Percentiles rank a stretch among this genome's conserved stretches.
phyloP scores from a whole-genome alignment of 257 asterid genomes.

The Scutellaria barbata region DNA sequence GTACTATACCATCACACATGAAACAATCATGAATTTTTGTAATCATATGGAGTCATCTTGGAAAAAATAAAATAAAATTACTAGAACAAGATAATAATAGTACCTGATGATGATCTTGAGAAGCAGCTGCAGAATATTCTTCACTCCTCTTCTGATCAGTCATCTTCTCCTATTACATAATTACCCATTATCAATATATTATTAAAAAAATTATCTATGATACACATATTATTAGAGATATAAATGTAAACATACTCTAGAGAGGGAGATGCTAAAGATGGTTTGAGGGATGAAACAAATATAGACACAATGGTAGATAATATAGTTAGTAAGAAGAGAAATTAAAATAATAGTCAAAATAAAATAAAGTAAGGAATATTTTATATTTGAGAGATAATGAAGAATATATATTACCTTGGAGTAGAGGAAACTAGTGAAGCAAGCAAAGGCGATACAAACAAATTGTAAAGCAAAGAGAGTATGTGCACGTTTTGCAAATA shows the following conservation, averaged over 20 bases:
- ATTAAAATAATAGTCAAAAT: conserved; percentile 27
- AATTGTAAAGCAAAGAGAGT: neutral
- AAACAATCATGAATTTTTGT: too few relatives aligned
- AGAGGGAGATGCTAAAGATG: neutral
- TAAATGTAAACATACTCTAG: neutral
- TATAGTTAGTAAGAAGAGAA: conserved; percentile 5
- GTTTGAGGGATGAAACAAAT: neutral
- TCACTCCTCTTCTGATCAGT: conserved; percentile 33
- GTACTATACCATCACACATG: too few relatives aligned
- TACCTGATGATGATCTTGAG: conserved; percentile 39
- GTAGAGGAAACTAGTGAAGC: conserved; percentile 48
- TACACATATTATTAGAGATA: neutral
- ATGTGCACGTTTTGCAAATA: too few relatives aligned
- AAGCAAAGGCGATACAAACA: conserved; percentile 41
- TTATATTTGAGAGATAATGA: conserved; percentile 9
- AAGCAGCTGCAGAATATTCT: neutral
- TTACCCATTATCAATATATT: neutral
- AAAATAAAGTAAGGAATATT: conserved; percentile 17
- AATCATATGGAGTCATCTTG: too few relatives aligned
- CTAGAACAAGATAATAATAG: neutral
- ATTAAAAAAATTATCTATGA: too few relatives aligned
- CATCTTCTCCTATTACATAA: conserved; percentile 31
- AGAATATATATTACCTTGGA: conserved; percentile 54
- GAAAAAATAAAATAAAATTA: too few relatives aligned
- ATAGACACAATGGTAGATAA: conserved; percentile 7